Evolutionary conservation across 768 basidiomycete genomes (phyloP), one percentile per base, ranked within the genome.

Genomic region (Mycena galopus): DNA sequence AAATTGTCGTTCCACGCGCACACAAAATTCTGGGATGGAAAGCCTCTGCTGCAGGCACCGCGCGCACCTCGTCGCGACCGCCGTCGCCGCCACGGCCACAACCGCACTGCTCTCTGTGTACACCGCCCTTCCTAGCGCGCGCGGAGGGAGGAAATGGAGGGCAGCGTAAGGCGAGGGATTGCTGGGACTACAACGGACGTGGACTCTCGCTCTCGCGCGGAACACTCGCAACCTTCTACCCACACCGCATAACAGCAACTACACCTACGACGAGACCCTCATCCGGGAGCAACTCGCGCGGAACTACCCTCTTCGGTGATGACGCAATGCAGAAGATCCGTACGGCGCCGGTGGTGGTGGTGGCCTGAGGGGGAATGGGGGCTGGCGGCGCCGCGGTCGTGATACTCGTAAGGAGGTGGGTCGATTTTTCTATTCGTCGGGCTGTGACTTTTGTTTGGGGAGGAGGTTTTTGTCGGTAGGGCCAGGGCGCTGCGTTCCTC

Each of bases 281-380:
- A 88, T 98, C 66, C 88, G 91, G 61, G 97, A 99, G 79, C 93
- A 98, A 81, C 87, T 99, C 56, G 93, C 97, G 5, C 85, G 98
- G 51, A 98, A 98, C 82, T 98, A 97, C 77, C 91, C 94, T 99
- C 83, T 93, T 99, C 64, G 96, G 96, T 0, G 94, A 97, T 35
- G 94, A 96, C 39, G 90, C 90, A 47, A 97, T 98, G 95, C 80
- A 83, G 12, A 92, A 89, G 78, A 87, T 99, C 63, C 87, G 98
- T 63, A 78, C 85, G 12, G 89, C 91, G 17, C 89, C 86, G 7
- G 96, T 98, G 1, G 96, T 95, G 21, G 85, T 99, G 23, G 92
- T 99, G 4, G 98, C 97, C 8, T 96, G 96, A 75, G 98, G 98
- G 68, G 97, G 98, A 2, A 98, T 99, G 0, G 98, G 98, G 96